Conservation (phyloP, 371 early-diverging fungal species). For the Apophysomyces ossiformis region DNA sequence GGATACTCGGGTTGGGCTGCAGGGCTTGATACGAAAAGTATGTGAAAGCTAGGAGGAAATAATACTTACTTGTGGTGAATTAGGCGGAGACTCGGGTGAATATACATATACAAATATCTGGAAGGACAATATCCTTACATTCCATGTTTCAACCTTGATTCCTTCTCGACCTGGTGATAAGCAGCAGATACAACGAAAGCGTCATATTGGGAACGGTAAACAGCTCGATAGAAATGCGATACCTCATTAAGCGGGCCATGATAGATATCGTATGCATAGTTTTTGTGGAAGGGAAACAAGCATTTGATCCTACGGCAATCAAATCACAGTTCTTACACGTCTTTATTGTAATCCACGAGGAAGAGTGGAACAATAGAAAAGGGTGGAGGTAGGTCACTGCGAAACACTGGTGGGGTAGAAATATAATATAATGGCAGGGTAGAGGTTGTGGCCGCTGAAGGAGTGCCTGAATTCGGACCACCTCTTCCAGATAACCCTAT, state of each 20-base stretch:
- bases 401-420: not conserved
- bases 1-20: constrained; percentile 84
- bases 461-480: constrained; percentile 75
- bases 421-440: constrained; percentile 35
- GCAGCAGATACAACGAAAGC: constrained; percentile 84
- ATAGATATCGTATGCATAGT: constrained; percentile 78
- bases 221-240: not conserved
- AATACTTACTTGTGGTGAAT: not conserved
- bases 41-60: not conserved
- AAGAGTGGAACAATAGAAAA: constrained; percentile 34
- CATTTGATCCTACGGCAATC: constrained; percentile 75
- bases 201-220: constrained; percentile 86
- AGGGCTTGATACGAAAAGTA: constrained; percentile 81
- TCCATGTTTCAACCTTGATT: constrained; percentile 84
- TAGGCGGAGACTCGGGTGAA: constrained; percentile 77
- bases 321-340: constrained; percentile 81
- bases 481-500: constrained; percentile 63
- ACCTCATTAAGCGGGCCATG: not conserved
- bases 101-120: constrained; percentile 78
- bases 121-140: constrained; percentile 82
- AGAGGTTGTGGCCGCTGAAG: constrained; percentile 62
- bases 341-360: constrained; percentile 70
- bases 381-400: constrained; percentile 43
- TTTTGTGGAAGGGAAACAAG: constrained; percentile 68
- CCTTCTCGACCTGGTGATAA: constrained; percentile 74